These are phyloP conservation scores for Parathielavia hyrcaniae DNA, from an alignment of 495 filamentous ascomycete species.

Conservation along the genomic window DNA sequence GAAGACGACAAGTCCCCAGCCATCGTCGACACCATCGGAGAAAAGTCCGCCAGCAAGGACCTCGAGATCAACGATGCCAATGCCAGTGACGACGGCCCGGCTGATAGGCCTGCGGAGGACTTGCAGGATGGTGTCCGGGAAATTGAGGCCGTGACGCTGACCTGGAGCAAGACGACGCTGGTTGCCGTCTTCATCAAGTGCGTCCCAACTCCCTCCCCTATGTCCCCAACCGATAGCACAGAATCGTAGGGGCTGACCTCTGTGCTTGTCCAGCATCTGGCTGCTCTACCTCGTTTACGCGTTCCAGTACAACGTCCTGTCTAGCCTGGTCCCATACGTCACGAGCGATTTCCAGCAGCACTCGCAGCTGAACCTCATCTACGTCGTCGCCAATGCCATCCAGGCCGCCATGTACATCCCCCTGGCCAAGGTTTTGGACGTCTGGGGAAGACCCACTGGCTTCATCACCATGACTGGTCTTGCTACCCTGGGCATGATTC, in stretches of 20 bases:
- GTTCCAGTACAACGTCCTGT: conserved; percentile 34
- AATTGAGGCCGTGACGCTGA: conserved; percentile 38
- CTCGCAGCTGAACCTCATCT: conserved; percentile 48
- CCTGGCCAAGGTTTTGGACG: conserved; percentile 32
- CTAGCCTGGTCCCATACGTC: conserved; percentile 34
- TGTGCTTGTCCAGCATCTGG: conserved; percentile 22
- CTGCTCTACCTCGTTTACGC: conserved; percentile 35
- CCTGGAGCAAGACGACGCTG: conserved; percentile 38
- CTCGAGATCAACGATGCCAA: not conserved
- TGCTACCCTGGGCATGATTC: conserved; percentile 25
- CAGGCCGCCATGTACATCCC: conserved; percentile 28
- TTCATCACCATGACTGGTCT: conserved; percentile 24
- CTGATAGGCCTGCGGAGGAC: conserved; percentile 4
- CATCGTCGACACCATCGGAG: not conserved
- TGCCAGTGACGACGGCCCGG: not conserved
- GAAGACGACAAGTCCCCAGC: not conserved
- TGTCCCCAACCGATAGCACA: not conserved
- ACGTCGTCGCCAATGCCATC: conserved; percentile 35
- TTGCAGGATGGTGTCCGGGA: conserved; percentile 38
- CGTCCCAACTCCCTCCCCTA: not conserved
- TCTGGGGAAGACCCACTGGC: conserved; percentile 31
- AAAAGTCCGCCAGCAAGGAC: conserved; percentile 10
- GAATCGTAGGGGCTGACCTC: conserved; percentile 3
- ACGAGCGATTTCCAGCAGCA: conserved; percentile 49
- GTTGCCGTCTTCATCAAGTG: conserved; percentile 37